Evolutionary conservation across 2,329 filamentous ascomycete genomes (phyloP).

Genomic region (Pezicula neosporulosa): DNA sequence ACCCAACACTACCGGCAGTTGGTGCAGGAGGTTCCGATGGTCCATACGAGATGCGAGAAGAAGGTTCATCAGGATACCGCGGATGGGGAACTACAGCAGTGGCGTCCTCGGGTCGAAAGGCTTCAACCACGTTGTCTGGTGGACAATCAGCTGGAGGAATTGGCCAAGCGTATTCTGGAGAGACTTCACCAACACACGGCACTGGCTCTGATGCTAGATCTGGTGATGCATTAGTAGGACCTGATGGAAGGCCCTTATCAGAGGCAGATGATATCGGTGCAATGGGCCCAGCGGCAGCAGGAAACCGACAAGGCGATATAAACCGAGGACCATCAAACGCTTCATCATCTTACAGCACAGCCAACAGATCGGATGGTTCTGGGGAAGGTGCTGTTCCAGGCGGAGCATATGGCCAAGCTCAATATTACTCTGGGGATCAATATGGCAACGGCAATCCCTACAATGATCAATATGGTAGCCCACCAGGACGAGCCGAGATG

Average conservation of each 20-base stretch:
- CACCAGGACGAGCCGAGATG: constrained; percentile 37
- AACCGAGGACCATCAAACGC: constrained; percentile 91
- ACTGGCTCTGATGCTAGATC: constrained; percentile 67
- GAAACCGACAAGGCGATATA: constrained; percentile 66
- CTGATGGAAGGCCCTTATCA: constrained; percentile 42
- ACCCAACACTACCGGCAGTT: constrained; percentile 70
- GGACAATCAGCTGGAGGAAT: constrained; percentile 51
- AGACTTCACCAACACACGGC: constrained; percentile 63
- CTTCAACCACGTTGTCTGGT: constrained; percentile 85
- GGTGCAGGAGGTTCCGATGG: constrained; percentile 43
- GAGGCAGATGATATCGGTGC: constrained; percentile 82
- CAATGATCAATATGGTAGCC: constrained; percentile 36
- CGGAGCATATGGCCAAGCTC: constrained; percentile 42
- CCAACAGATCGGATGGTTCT: constrained; percentile 68
- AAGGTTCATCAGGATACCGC: constrained; percentile 75
- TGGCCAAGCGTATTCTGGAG: constrained; percentile 69
- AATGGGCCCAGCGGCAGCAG: constrained; percentile 68
- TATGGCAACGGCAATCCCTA: constrained; percentile 57
- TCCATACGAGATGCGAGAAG: constrained; percentile 74
- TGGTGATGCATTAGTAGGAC: constrained; percentile 56
- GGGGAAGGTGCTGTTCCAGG: constrained; percentile 42
- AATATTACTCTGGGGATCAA: constrained; percentile 52
- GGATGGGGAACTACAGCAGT: constrained; percentile 83
- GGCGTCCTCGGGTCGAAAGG: constrained; percentile 72
- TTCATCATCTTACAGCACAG: constrained; percentile 90